Evolutionary conservation across 345 rosid species (phyloP).

Genomic region (Litchi chinensis): DNA sequence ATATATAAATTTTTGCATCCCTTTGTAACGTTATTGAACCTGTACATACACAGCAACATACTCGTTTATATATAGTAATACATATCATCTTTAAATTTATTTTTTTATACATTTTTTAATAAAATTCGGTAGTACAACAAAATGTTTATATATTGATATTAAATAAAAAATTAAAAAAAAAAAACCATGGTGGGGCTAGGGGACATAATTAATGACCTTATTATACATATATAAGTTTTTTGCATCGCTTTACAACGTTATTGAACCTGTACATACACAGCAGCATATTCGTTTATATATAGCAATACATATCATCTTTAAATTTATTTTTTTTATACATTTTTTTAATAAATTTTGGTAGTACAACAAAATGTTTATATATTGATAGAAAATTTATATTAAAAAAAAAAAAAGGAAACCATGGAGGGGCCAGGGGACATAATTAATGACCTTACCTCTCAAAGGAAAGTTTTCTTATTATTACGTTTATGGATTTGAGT

Average conservation of each 20-base stretch:
- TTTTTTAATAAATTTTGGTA: not conserved
- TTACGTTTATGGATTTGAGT: not conserved
- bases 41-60: not conserved
- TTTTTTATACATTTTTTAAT: not conserved
- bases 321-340: no score
- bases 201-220: not conserved
- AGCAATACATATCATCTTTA: no score
- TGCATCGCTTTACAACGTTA: not conserved
- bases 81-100: no score
- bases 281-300: not conserved
- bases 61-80: no score
- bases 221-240: not conserved
- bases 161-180: not conserved
- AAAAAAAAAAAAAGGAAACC: not conserved
- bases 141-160: not conserved
- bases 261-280: no score
- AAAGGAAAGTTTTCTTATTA: not conserved
- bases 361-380: not conserved
- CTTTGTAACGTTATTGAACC: not conserved
- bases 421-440: not conserved
- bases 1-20: not conserved
- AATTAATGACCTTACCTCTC: not conserved
- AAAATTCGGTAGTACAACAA: no score
- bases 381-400: not conserved
- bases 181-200: not conserved